Evolutionary conservation across 2,329 filamentous ascomycete genomes (phyloP).

Genomic region (Apiospora malaysiana): DNA sequence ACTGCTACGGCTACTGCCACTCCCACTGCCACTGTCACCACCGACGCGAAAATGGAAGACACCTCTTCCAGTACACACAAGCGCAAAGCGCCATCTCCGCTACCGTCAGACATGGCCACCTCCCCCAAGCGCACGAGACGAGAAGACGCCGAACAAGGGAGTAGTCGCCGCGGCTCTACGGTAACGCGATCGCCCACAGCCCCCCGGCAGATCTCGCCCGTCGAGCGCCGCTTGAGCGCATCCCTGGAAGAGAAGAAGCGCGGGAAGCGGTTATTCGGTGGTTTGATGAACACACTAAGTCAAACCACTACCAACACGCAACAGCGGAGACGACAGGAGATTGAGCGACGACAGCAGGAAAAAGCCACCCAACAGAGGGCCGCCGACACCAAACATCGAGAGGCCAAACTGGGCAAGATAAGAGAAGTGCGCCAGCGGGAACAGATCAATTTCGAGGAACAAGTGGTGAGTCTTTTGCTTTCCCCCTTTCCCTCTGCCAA

Average conservation of each 20-base stretch:
- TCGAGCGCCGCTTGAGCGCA: slow-evolving; percentile 48
- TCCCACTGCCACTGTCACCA: background rate
- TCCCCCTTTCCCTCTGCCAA: no score
- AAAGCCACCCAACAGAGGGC: slow-evolving; percentile 75
- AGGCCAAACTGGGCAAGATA: slow-evolving; percentile 69
- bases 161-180: slow-evolving; percentile 22
- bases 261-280: slow-evolving; percentile 85
- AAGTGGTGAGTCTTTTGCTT: slow-evolving; percentile 65
- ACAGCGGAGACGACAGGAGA: slow-evolving; percentile 76
- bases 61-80: slow-evolving; percentile 33
- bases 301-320: slow-evolving; percentile 68
- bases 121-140: slow-evolving; percentile 36
- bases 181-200: background rate
- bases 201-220: slow-evolving; percentile 22
- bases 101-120: slow-evolving; percentile 28
- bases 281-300: slow-evolving; percentile 77
- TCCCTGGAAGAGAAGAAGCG: slow-evolving; percentile 79
- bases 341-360: slow-evolving; percentile 81
- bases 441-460: slow-evolving; percentile 77
- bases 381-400: slow-evolving; percentile 71
- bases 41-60: slow-evolving; percentile 28
- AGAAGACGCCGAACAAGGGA: slow-evolving; percentile 29
- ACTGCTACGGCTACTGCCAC: slow-evolving; percentile 24
- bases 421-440: slow-evolving; percentile 67
- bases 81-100: slow-evolving; percentile 39